A percentile compares a stretch with the other conserved stretches of the same genome.
phyloP scores from a whole-genome alignment of 176 grass and related monocot species.

The Guadua angustifolia region DNA sequence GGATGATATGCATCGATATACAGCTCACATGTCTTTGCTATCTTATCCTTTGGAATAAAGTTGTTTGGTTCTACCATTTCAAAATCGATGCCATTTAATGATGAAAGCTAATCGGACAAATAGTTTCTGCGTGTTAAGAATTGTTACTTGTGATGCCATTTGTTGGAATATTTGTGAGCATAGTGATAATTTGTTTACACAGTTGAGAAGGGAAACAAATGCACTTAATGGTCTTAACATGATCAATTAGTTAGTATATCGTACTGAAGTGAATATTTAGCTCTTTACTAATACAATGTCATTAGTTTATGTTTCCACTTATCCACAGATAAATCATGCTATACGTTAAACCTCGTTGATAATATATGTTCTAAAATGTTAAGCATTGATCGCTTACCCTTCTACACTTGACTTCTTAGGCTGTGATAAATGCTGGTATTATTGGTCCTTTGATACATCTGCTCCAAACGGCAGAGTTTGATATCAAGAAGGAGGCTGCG shows the following conservation, averaged over 20 bases:
- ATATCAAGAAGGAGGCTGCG: constrained; percentile 99
- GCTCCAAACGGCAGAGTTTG: constrained; percentile 95
- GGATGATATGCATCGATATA: constrained; percentile 35
- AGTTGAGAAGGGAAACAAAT: not conserved
- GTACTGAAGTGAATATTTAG: not conserved
- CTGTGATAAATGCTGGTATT: constrained; percentile 83
- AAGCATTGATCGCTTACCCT: constrained; percentile 18
- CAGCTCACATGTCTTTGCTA: constrained; percentile 29
- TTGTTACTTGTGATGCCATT: too few species aligned
- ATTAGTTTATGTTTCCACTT: not conserved
- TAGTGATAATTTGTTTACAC: not conserved
- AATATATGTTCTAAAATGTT: constrained; percentile 1
- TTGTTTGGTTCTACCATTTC: constrained; percentile 11
- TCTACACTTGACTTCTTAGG: constrained; percentile 53
- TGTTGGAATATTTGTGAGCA: constrained; percentile 11
- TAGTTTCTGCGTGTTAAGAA: too few species aligned
- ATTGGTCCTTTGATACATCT: constrained; percentile 76
- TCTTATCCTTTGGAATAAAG: constrained; percentile 5
- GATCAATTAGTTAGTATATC: not conserved
- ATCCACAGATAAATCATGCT: not conserved
- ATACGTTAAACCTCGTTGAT: constrained; percentile 11
- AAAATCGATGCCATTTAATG: constrained; percentile 24
- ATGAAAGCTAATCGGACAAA: constrained; percentile 18
- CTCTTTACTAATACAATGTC: not conserved
- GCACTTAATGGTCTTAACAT: not conserved